Base-by-base conservation (phyloP, 306 rosid species). In the Lathyrus tuberosus region DNA sequence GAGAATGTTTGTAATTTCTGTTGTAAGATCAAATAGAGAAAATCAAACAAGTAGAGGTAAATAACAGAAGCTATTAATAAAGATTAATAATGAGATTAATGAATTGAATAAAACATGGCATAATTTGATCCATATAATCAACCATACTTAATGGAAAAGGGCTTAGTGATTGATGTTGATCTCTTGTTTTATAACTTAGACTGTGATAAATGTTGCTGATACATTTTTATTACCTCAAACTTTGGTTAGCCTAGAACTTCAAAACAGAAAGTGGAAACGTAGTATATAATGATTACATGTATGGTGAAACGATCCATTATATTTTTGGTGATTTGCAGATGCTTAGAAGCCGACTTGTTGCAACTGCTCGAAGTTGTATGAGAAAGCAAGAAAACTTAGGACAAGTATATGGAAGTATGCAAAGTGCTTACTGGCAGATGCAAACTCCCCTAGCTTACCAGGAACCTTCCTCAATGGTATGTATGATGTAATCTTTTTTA, bases 391-490 rank as follows among this genome's bases (percentile, higher is more conserved):
- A 82, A 71, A 84, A 85, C 81, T 80, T 90, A 82, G 91, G 77
- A 64, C 85, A 84, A 84, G 77, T 90, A 43, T 90, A 85, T 74
- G 88, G 61, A 76, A 84, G 85, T 77, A 84, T 90, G 91, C 91
- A 90, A 77, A 83, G 86, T 77, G 86, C 94, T 68, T 87, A 85
- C 65, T 73, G 84, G 81, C 84, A 85, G 65, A 87, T 89, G 89
- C 96, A 89, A 74, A 78, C 86, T 58, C 93, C 96, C 56, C 81
- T 78, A 51, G 17, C 37, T 73, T 52, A 80, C 84, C 92, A 78
- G 77, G 89, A 80, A 68, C 67, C 87, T 48, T 71, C 88, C 9
- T 69, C 89, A 43, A 63, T 1, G 86, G 96, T 86, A 80, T 24
- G 51, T 60, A 49, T 65, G 14, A n/a, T 58, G 65, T 47, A 67